Evolutionary conservation across 495 filamentous ascomycete species (phyloP), one percentile per base, ranked within the genome.

Genomic region (Ascodesmis nigricans): DNA sequence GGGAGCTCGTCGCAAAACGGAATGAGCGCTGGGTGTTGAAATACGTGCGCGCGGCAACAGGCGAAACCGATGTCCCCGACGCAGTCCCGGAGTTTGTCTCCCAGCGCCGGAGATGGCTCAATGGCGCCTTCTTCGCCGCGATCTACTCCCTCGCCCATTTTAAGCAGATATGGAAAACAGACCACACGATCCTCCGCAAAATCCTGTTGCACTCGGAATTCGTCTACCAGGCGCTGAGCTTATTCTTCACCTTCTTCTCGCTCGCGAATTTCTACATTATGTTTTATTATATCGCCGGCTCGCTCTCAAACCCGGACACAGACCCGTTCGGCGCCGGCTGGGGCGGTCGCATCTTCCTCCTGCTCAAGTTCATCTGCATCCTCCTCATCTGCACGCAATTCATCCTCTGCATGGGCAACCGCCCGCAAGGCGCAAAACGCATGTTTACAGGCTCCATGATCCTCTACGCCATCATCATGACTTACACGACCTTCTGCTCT

Each of bases 221-320:
- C 52, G 59, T 92, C 24, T 99, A 99, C 55, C 90, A 99, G 54
- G 73, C 84, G 55, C 60, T 91, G 36, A 73, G 73, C 42, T 64
- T 95, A 21, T 57, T 87, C 27, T 99, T 99, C 59, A 99, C 90
- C 22, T 99, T 78, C 58, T 91, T 99, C 58, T 91, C 87, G 9
- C 69, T 99, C 38, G 84, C 87, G 47, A 99, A 99, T 55, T 99
- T 95, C 59, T 99, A 95, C 52, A 69, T 99, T 33, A 87, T 81
- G 42, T 99, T 99, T 56, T 95, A 81, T 66, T 95, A 95, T 64
- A 79, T 95, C 50, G 81, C 82, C 29, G 90, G 90, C 24, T 90
- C 82, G n/a, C 66, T 99, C 9, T 69, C 75, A 3, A 79, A 95
- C 45, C 54, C 67, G 0, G 60, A 59, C 21, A 59, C 91, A 40